These are phyloP conservation scores for Chytridiales sp. DNA, from an alignment of 371 early-diverging fungal genomes.

Conservation along the genomic window DNA sequence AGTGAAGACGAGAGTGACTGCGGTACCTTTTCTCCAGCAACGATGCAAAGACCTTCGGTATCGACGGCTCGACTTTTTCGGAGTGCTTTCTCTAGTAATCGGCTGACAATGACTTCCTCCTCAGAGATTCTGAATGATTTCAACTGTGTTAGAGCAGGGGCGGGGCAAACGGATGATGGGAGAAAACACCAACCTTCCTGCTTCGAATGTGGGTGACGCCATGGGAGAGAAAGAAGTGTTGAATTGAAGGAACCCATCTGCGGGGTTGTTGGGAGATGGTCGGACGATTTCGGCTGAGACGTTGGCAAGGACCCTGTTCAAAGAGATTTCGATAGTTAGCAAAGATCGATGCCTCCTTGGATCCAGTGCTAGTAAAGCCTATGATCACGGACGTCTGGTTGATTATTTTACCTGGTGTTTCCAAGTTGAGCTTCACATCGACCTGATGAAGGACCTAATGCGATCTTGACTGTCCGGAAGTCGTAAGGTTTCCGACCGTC, in stretches of 20 bases:
- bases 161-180: not conserved
- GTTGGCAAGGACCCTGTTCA: conserved; percentile 71
- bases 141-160: not conserved
- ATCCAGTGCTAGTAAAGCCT: too few relatives aligned
- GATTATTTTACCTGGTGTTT: conserved; percentile 17
- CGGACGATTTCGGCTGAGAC: conserved; percentile 86
- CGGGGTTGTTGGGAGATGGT: conserved; percentile 74
- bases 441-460: conserved; percentile 53
- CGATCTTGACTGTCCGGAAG: conserved; percentile 67
- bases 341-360: not conserved
- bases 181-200: conserved; percentile 36
- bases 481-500: conserved; percentile 83
- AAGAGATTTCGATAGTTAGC: not conserved
- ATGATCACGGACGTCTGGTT: too few relatives aligned
- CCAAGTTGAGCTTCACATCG: conserved; percentile 22
- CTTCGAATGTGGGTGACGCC: conserved; percentile 75
- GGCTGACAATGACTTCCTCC: conserved; percentile 79
- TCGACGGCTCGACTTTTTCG: conserved; percentile 85
- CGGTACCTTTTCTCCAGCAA: conserved; percentile 86
- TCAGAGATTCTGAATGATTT: conserved; percentile 21
- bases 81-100: conserved; percentile 86
- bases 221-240: conserved; percentile 84
- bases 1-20: not conserved
- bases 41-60: conserved; percentile 93
- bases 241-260: conserved; percentile 82